phyloP scores from a whole-genome alignment of 331 rosid species.

The Phaseolus coccineus region DNA sequence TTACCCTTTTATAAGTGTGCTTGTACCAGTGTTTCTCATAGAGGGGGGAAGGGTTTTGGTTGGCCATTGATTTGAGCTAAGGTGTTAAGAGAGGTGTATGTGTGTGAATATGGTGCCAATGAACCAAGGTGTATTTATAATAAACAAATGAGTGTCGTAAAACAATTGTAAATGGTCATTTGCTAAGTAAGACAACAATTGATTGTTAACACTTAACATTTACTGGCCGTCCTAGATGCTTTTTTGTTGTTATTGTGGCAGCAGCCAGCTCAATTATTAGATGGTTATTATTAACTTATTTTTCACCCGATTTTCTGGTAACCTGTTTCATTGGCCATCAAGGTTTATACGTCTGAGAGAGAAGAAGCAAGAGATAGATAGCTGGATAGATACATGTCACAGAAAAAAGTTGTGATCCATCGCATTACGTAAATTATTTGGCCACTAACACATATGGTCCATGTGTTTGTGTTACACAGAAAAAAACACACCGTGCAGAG shows the following conservation, averaged over 20 bases:
- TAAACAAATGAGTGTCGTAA: not conserved
- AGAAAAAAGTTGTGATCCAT: not conserved
- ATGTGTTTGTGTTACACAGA: not conserved
- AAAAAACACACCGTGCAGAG: no score
- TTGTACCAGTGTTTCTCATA: conserved; percentile 43
- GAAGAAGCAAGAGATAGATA: not conserved
- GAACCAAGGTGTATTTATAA: conserved; percentile 17
- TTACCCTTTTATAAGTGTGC: conserved; percentile 28
- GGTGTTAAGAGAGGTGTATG: not conserved
- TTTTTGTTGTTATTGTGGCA: not conserved
- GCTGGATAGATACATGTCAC: not conserved
- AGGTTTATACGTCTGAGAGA: not conserved
- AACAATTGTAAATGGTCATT: no score
- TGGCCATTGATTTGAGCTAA: conserved; percentile 36
- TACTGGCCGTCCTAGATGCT: not conserved
- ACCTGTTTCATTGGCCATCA: no score
- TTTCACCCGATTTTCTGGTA: no score
- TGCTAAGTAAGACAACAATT: not conserved
- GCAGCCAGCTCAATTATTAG: not conserved
- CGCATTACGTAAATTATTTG: not conserved
- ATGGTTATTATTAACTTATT: not conserved
- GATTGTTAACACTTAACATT: not conserved
- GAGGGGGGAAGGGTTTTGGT: conserved; percentile 38
- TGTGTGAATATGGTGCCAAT: not conserved
- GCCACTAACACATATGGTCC: not conserved